A percentile compares a stretch with the other conserved stretches of the same genome.
Evolutionary conservation across 2,329 filamentous ascomycete genomes (phyloP).

Genomic region (Fusarium verticillioides): DNA sequence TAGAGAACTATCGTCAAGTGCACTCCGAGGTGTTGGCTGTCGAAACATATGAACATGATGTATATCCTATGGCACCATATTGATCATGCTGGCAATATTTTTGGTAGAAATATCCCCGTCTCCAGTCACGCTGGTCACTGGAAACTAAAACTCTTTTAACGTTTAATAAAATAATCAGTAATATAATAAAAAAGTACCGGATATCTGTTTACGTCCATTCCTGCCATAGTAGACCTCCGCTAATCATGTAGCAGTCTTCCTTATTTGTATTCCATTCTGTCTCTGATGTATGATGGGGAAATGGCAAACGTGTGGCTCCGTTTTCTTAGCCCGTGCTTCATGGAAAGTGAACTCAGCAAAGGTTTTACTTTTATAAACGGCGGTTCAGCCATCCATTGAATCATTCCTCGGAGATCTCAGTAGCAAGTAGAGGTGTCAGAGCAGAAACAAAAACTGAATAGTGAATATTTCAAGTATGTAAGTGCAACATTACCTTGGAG

Average conservation of each 20-base stretch:
- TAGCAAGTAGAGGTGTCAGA: neutral
- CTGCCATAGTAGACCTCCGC: neutral
- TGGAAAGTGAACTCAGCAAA: neutral
- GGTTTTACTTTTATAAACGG: neutral
- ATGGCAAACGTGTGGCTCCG: neutral
- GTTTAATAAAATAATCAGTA: neutral
- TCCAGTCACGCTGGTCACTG: neutral
- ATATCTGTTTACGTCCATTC: neutral
- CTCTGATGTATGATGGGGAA: neutral
- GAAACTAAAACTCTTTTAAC: neutral
- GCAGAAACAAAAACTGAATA: neutral
- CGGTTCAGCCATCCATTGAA: neutral
- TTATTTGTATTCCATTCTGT: neutral
- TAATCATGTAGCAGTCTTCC: neutral
- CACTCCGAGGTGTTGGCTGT: neutral
- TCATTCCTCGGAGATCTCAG: neutral
- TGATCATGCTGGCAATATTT: neutral
- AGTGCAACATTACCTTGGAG: neutral
- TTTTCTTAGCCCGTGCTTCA: neutral
- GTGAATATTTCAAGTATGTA: neutral
- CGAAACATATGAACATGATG: neutral
- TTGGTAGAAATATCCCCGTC: neutral
- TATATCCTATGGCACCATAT: neutral
- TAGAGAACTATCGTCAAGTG: neutral
- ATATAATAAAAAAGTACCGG: neutral